Percentiles rank a stretch among this genome's conserved stretches.
Conservation (phyloP, 2,329 filamentous ascomycete species). For the Botrytis elliptica region DNA sequence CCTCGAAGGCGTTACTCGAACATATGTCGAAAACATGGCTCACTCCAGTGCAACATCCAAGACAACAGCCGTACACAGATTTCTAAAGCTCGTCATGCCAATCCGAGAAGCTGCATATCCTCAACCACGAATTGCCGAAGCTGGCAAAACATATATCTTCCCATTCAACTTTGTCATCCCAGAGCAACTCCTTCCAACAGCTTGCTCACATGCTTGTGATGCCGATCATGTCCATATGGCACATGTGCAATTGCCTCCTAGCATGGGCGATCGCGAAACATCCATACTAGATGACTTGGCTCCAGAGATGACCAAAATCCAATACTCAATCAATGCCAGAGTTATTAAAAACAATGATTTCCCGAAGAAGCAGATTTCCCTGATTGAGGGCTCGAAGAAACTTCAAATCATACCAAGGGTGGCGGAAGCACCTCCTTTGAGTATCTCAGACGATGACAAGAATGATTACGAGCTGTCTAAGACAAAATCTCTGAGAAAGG, state of each 20-base stretch:
- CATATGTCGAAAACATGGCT: slow-evolving; percentile 36
- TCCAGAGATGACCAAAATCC: slow-evolving; percentile 37
- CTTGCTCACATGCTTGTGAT: slow-evolving; percentile 33
- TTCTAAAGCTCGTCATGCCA: slow-evolving; percentile 40
- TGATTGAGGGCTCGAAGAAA: slow-evolving; percentile 32
- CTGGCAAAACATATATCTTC: slow-evolving; percentile 36
- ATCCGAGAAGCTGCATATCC: slow-evolving; percentile 35
- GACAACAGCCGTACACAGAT: slow-evolving; percentile 36
- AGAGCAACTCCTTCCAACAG: slow-evolving; percentile 35
- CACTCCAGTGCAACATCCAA: slow-evolving; percentile 29
- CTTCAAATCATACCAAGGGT: slow-evolving; percentile 35
- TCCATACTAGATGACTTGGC: slow-evolving; percentile 34
- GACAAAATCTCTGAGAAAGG: slow-evolving; percentile 37
- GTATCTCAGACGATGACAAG: slow-evolving; percentile 26
- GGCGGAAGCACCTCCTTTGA: slow-evolving; percentile 37
- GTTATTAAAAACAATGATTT: slow-evolving; percentile 32
- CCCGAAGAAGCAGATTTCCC: slow-evolving; percentile 28
- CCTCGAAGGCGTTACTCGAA: slow-evolving; percentile 35
- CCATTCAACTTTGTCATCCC: slow-evolving; percentile 40
- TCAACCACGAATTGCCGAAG: slow-evolving; percentile 35
- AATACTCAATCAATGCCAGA: slow-evolving; percentile 36
- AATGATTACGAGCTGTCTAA: slow-evolving; percentile 34
- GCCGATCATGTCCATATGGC: slow-evolving; percentile 36
- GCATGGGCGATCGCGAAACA: slow-evolving; percentile 34
- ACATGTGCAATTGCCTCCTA: slow-evolving; percentile 38